A percentile compares a stretch with the other conserved stretches of the same genome.
phyloP scores from a whole-genome alignment of 1,284 basidiomycete species.

The Peniophora sp. region DNA sequence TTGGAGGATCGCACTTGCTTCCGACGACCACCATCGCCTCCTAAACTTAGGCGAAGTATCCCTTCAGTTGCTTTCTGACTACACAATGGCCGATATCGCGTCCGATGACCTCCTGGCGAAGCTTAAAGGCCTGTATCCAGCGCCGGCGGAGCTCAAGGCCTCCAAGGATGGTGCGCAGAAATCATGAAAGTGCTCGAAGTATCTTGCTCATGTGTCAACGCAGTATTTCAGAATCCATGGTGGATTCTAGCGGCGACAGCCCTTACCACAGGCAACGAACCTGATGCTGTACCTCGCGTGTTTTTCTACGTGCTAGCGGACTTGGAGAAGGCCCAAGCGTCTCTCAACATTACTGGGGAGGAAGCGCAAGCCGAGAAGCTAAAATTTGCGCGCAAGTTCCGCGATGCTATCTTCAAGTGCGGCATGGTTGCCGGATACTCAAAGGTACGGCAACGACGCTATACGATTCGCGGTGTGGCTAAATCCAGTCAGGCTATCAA shows the following conservation, averaged over 20 bases:
- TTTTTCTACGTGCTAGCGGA: conserved; percentile 40
- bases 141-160: not conserved
- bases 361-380: conserved; percentile 25
- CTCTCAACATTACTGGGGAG: conserved; percentile 15
- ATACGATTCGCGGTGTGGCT: not conserved
- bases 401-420: conserved; percentile 51
- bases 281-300: conserved; percentile 45
- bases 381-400: conserved; percentile 36
- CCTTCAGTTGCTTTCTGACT: no score
- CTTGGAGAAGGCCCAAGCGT: conserved; percentile 17
- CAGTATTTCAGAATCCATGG: conserved; percentile 38
- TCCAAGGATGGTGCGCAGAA: conserved; percentile 11
- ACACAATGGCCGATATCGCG: conserved; percentile 11
- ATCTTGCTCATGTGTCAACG: not conserved
- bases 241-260: conserved; percentile 46
- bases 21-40: no score
- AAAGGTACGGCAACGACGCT: conserved; percentile 22
- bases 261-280: conserved; percentile 46
- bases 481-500: conserved; percentile 21
- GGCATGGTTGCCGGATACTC: conserved; percentile 47
- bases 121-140: conserved; percentile 25
- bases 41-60: no score
- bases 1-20: no score
- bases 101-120: conserved; percentile 17
- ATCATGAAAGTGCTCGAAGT: not conserved